Percentiles rank a stretch among this genome's conserved stretches.
These are phyloP conservation scores for Fraxinus cuspidata DNA, from an alignment of 257 asterid species.

Conservation along the genomic window DNA sequence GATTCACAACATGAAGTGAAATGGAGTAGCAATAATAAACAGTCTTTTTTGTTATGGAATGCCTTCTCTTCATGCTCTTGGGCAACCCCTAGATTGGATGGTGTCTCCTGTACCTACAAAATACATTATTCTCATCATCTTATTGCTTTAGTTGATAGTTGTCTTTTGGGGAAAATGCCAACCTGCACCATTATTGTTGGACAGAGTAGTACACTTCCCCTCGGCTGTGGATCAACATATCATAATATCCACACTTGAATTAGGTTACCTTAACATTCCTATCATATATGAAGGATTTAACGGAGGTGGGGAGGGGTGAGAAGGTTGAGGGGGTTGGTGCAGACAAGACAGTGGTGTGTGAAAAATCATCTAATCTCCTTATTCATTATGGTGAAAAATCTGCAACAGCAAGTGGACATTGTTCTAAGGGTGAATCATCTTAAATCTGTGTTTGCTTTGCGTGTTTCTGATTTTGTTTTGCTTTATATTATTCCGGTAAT, in stretches of 20 bases:
- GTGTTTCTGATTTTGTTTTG: not conserved
- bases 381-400: not conserved
- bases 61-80: not conserved
- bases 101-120: not conserved
- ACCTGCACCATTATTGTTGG: not conserved
- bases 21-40: not conserved
- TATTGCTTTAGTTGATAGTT: not conserved
- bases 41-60: not conserved
- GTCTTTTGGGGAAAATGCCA: not conserved
- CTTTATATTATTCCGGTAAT: not conserved
- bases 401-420: not conserved
- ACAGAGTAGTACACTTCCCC: not conserved
- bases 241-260: not conserved
- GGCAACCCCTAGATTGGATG: not conserved
- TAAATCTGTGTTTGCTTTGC: not conserved
- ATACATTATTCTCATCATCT: not conserved
- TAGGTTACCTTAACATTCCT: not conserved
- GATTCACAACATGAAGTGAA: not conserved
- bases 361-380: not conserved
- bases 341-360: not conserved
- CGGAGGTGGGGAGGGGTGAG: not conserved
- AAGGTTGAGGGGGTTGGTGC: not conserved
- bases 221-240: not conserved
- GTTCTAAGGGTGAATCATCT: not conserved
- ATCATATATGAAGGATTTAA: not conserved